A percentile compares a stretch with the other conserved stretches of the same genome.
Evolutionary conservation across 495 filamentous ascomycete species (phyloP).

Genomic region (Penicillium steckii): DNA sequence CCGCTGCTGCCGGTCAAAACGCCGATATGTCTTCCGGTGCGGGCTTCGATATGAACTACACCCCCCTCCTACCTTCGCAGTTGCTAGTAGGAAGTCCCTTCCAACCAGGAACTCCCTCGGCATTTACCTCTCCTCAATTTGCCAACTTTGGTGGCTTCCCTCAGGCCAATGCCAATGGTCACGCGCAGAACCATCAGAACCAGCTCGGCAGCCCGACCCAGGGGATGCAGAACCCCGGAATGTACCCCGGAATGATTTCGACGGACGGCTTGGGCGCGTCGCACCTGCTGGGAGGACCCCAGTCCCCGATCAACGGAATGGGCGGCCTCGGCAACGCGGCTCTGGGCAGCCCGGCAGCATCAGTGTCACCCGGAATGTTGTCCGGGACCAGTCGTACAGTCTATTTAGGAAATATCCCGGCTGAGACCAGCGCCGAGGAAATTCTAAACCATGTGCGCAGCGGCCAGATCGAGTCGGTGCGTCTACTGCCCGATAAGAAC

Average conservation of each 20-base stretch:
- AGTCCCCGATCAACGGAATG: constrained; percentile 81
- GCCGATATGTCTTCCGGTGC: constrained; percentile 85
- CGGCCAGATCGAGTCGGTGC: constrained; percentile 97
- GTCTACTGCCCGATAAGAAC: constrained; percentile 96
- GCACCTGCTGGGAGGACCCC: constrained; percentile 71
- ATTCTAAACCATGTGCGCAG: constrained; percentile 96
- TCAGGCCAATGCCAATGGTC: constrained; percentile 60
- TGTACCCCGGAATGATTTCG: constrained; percentile 76
- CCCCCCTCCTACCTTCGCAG: constrained; percentile 89
- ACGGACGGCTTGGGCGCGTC: constrained; percentile 70
- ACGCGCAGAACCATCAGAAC: constrained; percentile 55
- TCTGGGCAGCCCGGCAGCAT: constrained; percentile 62
- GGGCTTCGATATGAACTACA: constrained; percentile 97
- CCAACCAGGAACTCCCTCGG: constrained; percentile 87
- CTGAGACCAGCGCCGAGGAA: constrained; percentile 97
- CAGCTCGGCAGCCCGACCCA: constrained; percentile 60
- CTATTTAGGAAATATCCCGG: constrained; percentile 95
- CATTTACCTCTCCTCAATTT: constrained; percentile 89
- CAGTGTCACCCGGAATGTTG: constrained; percentile 75
- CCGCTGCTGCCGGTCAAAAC: constrained; percentile 54
- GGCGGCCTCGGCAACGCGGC: constrained; percentile 55
- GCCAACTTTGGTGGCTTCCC: constrained; percentile 77
- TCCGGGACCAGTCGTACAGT: constrained; percentile 94
- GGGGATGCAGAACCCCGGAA: constrained; percentile 63
- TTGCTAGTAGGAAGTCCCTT: constrained; percentile 94